Evolutionary conservation across 225 moss, liverwort and hornwort species (phyloP).

Genomic region (Sphagnum contortum): DNA sequence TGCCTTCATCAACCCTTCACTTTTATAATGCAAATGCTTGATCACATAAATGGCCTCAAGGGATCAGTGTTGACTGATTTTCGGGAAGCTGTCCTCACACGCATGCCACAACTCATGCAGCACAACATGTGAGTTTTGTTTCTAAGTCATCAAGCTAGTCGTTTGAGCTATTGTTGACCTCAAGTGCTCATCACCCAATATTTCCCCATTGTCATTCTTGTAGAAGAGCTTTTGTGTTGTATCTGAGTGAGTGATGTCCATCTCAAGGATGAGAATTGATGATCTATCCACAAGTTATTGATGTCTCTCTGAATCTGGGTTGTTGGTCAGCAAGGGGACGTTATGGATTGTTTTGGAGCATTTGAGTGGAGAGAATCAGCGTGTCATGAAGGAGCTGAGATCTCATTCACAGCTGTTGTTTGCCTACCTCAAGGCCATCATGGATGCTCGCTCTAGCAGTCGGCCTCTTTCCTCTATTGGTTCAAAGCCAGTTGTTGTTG

Average conservation of each 20-base stretch:
- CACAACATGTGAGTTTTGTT: conserved; percentile 51
- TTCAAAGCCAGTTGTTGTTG: conserved; percentile 10
- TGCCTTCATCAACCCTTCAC: conserved; percentile 64
- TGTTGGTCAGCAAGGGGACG: conserved; percentile 54
- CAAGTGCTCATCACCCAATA: too few relatives aligned
- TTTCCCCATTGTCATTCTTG: too few relatives aligned
- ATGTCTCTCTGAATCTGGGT: not conserved
- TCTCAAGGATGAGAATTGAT: too few relatives aligned
- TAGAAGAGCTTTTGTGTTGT: too few relatives aligned
- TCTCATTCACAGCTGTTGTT: conserved; percentile 64
- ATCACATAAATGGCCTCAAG: conserved; percentile 43
- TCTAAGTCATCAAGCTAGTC: too few relatives aligned
- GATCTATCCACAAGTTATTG: too few relatives aligned
- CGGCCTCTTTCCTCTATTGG: conserved; percentile 20
- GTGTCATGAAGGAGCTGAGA: conserved; percentile 54
- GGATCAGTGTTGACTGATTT: conserved; percentile 38
- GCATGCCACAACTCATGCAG: conserved; percentile 67
- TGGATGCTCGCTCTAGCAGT: conserved; percentile 72
- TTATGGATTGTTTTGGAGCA: conserved; percentile 69
- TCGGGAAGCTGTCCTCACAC: conserved; percentile 55
- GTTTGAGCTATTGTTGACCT: too few relatives aligned
- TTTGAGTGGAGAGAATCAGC: conserved; percentile 62
- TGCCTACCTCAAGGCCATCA: conserved; percentile 75
- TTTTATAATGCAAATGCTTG: conserved; percentile 69
- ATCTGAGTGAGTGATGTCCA: too few relatives aligned